Evolutionary conservation across 345 rosid species (phyloP).

Genomic region (Heritiera fomes): DNA sequence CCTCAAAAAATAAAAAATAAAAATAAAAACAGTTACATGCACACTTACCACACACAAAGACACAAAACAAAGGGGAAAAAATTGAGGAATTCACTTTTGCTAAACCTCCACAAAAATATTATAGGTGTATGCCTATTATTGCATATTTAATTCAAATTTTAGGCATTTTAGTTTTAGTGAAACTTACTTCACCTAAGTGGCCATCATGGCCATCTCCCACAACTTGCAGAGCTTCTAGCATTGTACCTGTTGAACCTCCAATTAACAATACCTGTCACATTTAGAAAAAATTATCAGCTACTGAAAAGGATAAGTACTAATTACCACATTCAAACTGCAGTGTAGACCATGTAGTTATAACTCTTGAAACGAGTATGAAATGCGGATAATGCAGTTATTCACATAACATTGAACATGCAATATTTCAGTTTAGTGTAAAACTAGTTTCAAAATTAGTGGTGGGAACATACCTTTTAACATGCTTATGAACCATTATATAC

Average conservation of each 20-base stretch:
- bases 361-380: background rate
- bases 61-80: background rate
- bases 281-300: conserved; percentile 13
- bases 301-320: conserved; percentile 11
- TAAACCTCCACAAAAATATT: background rate
- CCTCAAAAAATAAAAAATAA: background rate
- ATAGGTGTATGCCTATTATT: background rate
- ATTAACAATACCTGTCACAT: conserved; percentile 71
- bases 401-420: background rate
- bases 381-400: background rate
- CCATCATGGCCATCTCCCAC: conserved; percentile 75
- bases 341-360: background rate
- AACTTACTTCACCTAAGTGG: conserved; percentile 72
- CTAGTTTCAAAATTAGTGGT: background rate
- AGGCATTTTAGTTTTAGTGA: background rate
- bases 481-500: background rate
- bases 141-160: background rate
- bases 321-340: background rate
- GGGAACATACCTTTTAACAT: background rate
- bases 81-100: background rate
- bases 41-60: background rate
- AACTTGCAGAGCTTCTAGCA: conserved; percentile 94
- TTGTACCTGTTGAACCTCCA: conserved; percentile 98
- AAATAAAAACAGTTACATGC: background rate
- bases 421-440: background rate